Evolutionary conservation across 2,329 filamentous ascomycete genomes (phyloP).

Genomic region (Scedosporium boydii): DNA sequence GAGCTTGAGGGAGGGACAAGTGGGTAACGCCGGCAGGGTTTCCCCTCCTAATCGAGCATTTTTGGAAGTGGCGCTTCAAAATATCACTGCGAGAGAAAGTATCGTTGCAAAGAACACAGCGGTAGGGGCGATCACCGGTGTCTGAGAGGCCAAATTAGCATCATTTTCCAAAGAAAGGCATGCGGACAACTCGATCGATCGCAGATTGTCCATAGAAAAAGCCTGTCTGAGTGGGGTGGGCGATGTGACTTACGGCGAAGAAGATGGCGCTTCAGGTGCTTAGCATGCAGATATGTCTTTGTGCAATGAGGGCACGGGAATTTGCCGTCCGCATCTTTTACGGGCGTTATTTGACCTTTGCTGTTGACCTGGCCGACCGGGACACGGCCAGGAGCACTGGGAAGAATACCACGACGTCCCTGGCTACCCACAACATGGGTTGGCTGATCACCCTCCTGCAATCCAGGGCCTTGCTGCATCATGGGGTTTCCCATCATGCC

Average conservation of each 20-base stretch:
- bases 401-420: constrained; percentile 81
- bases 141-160: constrained; percentile 44
- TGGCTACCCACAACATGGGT: constrained; percentile 94
- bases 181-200: constrained; percentile 8
- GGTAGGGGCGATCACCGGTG: constrained; percentile 95
- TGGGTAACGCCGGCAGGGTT: constrained; percentile 94
- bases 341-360: constrained; percentile 77
- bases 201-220: not conserved
- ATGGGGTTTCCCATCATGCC: constrained; percentile 41
- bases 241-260: constrained; percentile 70
- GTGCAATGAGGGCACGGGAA: constrained; percentile 97
- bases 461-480: constrained; percentile 47
- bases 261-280: constrained; percentile 94
- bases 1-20: constrained; percentile 82
- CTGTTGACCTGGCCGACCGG: constrained; percentile 56
- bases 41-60: constrained; percentile 91
- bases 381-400: constrained; percentile 77
- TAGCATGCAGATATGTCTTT: constrained; percentile 94
- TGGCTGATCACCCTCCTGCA: constrained; percentile 48
- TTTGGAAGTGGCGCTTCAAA: constrained; percentile 97
- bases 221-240: not conserved
- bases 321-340: constrained; percentile 95
- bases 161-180: constrained; percentile 3
- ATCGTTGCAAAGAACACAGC: constrained; percentile 95
- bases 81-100: constrained; percentile 98